These are phyloP conservation scores for Gossypium australe DNA, from an alignment of 345 rosid species.

Conservation along the genomic window DNA sequence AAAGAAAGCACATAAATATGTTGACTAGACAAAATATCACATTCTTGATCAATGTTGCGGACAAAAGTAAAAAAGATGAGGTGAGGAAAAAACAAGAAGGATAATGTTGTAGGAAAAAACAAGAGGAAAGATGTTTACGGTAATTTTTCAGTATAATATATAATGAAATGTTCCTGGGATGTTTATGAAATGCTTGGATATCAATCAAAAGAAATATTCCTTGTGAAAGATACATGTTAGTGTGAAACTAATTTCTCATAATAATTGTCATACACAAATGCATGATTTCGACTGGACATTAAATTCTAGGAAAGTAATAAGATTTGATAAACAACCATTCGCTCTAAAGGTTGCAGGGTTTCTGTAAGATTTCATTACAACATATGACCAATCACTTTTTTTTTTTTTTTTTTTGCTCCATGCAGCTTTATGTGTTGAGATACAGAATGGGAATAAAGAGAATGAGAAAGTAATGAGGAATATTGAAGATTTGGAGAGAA, in stretches of 20 bases:
- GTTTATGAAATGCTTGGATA: background rate
- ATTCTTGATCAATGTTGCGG: background rate
- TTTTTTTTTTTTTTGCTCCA: conserved; percentile 11
- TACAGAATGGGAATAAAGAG: conserved; percentile 26
- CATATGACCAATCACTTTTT: background rate
- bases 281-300: background rate
- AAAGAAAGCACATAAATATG: too few relatives aligned
- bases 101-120: background rate
- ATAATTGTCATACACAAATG: background rate
- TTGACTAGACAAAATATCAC: too few relatives aligned
- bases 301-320: background rate
- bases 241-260: background rate
- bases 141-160: background rate
- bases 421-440: conserved; percentile 37
- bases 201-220: background rate
- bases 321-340: background rate
- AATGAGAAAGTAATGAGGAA: conserved; percentile 33
- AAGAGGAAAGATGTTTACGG: background rate
- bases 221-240: background rate
- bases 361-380: background rate
- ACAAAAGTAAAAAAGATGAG: background rate
- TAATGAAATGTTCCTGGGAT: background rate
- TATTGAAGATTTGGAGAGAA: conserved; percentile 29
- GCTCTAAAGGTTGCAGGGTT: background rate
- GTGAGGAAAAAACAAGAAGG: background rate